Evolutionary conservation across 768 basidiomycete genomes (phyloP), one percentile per base, ranked within the genome.

Genomic region (Boletus barrowsii): DNA sequence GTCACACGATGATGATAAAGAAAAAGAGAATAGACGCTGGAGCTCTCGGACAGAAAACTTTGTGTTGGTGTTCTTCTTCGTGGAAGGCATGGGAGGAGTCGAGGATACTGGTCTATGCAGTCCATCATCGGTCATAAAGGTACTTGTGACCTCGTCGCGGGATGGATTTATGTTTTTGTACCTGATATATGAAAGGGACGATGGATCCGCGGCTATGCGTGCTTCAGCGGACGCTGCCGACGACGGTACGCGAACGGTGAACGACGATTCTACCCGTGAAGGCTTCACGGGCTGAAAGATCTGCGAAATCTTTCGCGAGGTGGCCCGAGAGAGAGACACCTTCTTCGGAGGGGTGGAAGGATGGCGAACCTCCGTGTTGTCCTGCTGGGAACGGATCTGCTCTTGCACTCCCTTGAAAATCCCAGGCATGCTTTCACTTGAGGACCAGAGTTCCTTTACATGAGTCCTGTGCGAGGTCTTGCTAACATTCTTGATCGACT

Each of bases 401-500:
- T 63, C 61, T n/a, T 68, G 64, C 30, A 63, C 22, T 4, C 65
- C 69, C 43, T 56, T 63, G 51, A 65, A 71, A 18, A 58, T 60
- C n/a, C 61, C 61, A 10, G 67, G 61, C 53, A 56, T 62, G 51
- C 54, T 64, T 44, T 68, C 68, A 42, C 46, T 67, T 41, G 63
- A 68, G 42, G 66, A 63, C 68, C 65, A 68, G 48, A 70, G 62
- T 11, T 80, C 74, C 64, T 74, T 75, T 17, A 71, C 70, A 50
- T 72, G 72, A n/a, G 74, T 64, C 67, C 73, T 70, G 39, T 64
- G 64, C 24, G 69, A 62, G 29, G 56, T 54, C 48, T 61, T 78
- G 35, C 73, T 72, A n/a, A 72, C 68, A 49, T 73, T 78, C 66
- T 72, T 80, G 18, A 82, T 73, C 40, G 77, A 79, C 51, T 63